Evolutionary conservation across 2,329 filamentous ascomycete genomes (phyloP).

Genomic region (Penicillium digitatum): DNA sequence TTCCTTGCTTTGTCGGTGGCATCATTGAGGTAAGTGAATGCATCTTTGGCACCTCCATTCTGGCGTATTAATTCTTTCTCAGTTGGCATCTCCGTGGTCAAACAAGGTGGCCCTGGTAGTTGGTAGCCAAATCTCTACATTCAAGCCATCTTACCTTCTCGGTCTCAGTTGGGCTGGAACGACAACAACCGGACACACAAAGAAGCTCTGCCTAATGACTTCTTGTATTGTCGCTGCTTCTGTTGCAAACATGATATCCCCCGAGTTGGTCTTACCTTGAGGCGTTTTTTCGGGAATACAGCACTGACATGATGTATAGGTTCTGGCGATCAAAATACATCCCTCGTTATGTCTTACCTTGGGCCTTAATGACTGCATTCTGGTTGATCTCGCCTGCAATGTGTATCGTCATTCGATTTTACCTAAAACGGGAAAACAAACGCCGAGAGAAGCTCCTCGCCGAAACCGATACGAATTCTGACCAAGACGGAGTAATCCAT

Average conservation of each 20-base stretch:
- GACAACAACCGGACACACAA: not conserved
- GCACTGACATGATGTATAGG: not conserved
- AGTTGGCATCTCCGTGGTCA: not conserved
- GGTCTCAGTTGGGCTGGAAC: not conserved
- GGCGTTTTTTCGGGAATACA: not conserved
- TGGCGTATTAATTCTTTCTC: not conserved
- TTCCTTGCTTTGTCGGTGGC: not conserved
- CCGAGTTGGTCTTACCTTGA: not conserved
- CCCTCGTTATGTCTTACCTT: not conserved
- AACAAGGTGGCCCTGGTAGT: not conserved
- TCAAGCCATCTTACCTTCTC: not conserved
- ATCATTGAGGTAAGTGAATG: not conserved
- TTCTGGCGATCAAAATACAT: not conserved
- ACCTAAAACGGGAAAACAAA: not conserved
- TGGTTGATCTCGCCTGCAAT: not conserved
- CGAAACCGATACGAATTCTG: not conserved
- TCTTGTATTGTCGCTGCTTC: not conserved
- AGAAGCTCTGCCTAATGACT: not conserved
- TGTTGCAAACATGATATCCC: not conserved
- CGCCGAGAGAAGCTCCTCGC: not conserved
- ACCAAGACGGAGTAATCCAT: not conserved
- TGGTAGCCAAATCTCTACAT: not conserved
- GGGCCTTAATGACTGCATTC: not conserved
- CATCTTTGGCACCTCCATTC: not conserved
- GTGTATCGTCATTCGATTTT: not conserved